Evolutionary conservation across 352 stramenopile genomes (phyloP), one percentile per base, ranked within the genome.

Genomic region (Phytophthora uliginosa): DNA sequence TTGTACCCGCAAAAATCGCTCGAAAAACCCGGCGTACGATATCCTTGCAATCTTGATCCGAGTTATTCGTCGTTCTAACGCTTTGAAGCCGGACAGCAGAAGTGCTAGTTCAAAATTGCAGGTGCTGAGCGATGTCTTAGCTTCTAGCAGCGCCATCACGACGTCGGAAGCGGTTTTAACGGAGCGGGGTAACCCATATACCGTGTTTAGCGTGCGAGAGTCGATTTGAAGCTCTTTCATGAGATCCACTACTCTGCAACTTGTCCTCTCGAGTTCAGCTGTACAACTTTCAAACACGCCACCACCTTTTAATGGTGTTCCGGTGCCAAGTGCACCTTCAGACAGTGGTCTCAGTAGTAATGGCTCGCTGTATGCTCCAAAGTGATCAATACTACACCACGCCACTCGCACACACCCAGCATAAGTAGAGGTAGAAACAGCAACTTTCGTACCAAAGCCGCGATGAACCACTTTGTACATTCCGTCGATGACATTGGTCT

Each of bases 391-490:
- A 31, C 83, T 93, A 63, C 83, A 91, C 47, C 78, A 61, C 7
- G 76, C 77, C n/a, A 92, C 84, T 1, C 86, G 84, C 28, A 94
- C 61, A 10, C 77, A 88, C 3, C 82, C 88, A 24, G 86, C 88
- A 59, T 85, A 93, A 1, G 86, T 66, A 7, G 83, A 70, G 13
- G 81, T 91, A 0, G 68, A 70, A 10, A 93, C 71, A 9, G 74
- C 68, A 0, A 78, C 58, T 22, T 78, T 85, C 2, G 75, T 79
- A 45, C 83, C 73, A 28, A 78, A 70, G 7, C 86, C 88, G 1
- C 63, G 69, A 63, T 94, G 83, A 4, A 82, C 80, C 9, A 90
- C 66, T 24, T 78, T 78, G 64, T 89, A 95, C 79, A 94, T 91
- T 15, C 86, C 77, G 12, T 88, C 50, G 12, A 94, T 79, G 20